phyloP scores from a whole-genome alignment of 805 yeast species.

The Hanseniaspora thailandica region DNA sequence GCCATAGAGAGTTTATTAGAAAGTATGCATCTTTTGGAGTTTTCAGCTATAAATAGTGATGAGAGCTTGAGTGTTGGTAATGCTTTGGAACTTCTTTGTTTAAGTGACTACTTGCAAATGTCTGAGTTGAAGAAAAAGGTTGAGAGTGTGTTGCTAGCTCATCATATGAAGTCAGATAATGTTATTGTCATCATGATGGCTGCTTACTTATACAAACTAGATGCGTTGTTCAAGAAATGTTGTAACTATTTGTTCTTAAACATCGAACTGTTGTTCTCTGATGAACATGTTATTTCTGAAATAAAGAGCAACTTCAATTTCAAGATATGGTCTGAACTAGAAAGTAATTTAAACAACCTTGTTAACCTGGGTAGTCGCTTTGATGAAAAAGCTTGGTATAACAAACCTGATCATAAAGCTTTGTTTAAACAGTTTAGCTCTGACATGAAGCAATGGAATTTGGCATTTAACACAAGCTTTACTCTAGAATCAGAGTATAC shows the following conservation, averaged over 20 bases:
- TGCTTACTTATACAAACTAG: slow-evolving; percentile 41
- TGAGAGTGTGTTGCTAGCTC: slow-evolving; percentile 44
- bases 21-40: slow-evolving; percentile 43
- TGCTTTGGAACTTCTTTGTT: slow-evolving; percentile 22
- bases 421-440: not conserved
- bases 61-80: slow-evolving; percentile 18
- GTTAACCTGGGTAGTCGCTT: not conserved
- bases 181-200: slow-evolving; percentile 45
- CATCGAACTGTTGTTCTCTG: slow-evolving; percentile 48
- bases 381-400: slow-evolving; percentile 5
- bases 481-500: not conserved
- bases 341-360: slow-evolving; percentile 16
- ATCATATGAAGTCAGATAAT: slow-evolving; percentile 47
- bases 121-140: slow-evolving; percentile 48
- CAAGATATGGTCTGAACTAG: slow-evolving; percentile 22
- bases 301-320: slow-evolving; percentile 24
- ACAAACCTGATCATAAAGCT: not conserved
- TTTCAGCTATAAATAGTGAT: slow-evolving; percentile 13
- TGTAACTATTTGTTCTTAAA: slow-evolving; percentile 59
- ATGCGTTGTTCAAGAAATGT: slow-evolving; percentile 47
- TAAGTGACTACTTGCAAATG: slow-evolving; percentile 51
- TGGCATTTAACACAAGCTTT: not conserved
- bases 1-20: slow-evolving; percentile 42
- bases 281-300: slow-evolving; percentile 26
- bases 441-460: slow-evolving; percentile 3